phyloP scores from a whole-genome alignment of 495 filamentous ascomycete species.

The Penicillium macrosclerotiorum region DNA sequence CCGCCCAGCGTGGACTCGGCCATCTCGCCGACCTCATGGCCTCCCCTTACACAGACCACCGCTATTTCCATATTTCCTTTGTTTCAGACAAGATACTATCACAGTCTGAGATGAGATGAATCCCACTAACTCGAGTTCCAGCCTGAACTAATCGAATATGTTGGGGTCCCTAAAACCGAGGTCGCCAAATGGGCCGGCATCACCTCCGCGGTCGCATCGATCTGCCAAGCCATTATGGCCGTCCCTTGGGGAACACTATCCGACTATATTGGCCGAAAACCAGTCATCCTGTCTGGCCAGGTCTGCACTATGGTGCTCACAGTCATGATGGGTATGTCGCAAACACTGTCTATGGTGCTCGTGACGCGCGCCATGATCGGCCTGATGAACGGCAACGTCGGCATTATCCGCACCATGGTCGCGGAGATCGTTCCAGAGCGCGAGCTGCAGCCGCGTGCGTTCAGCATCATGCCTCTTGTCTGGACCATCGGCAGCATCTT shows the following conservation, averaged over 20 bases:
- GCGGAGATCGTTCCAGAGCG: conserved; percentile 79
- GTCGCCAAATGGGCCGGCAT: conserved; percentile 78
- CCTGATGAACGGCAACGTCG: conserved; percentile 72
- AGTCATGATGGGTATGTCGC: conserved; percentile 76
- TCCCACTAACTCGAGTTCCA: conserved; percentile 5
- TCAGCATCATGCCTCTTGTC: conserved; percentile 80
- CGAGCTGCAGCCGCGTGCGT: conserved; percentile 77
- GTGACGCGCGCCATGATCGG: conserved; percentile 66
- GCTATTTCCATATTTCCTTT: not conserved
- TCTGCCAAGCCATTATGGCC: conserved; percentile 69
- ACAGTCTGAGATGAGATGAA: not conserved
- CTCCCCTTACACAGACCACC: not conserved
- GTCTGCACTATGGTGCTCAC: conserved; percentile 70
- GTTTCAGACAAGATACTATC: not conserved
- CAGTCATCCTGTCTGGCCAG: conserved; percentile 67
- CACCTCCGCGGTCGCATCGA: conserved; percentile 68
- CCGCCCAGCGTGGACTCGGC: not conserved
- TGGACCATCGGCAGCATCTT: conserved; percentile 85
- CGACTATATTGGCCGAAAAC: conserved; percentile 73
- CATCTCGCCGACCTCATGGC: not conserved
- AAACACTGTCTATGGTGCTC: conserved; percentile 68
- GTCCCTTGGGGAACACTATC: conserved; percentile 78
- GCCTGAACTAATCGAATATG: conserved; percentile 82
- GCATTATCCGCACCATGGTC: conserved; percentile 79
- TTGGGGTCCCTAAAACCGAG: conserved; percentile 67